Conservation (phyloP, 176 grass and related monocot species). For the Cymbopogon citratus region DNA sequence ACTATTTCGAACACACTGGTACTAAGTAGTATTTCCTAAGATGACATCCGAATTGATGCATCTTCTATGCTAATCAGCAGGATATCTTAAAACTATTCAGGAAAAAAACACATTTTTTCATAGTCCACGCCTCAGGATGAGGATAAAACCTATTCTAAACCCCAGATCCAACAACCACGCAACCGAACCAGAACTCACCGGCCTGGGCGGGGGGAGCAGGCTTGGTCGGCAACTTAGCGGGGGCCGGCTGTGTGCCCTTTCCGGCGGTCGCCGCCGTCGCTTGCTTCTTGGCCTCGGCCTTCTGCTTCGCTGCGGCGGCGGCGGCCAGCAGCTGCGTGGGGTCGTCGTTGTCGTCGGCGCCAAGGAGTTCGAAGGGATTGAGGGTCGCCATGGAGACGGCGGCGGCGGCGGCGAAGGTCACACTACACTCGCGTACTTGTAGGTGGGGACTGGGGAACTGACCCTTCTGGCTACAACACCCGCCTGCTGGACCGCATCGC, state of each 20-base stretch:
- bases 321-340: conserved; percentile 60
- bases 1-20: not conserved
- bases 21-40: not conserved
- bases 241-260: conserved; percentile 34
- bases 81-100: not conserved
- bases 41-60: not conserved
- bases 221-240: conserved; percentile 63
- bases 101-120: not conserved
- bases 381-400: conserved; percentile 52
- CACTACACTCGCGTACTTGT: conserved; percentile 8
- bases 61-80: not conserved
- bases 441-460: conserved; percentile 31
- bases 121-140: not conserved
- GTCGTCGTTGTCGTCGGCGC: conserved; percentile 73
- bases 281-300: conserved; percentile 48
- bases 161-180: conserved; percentile 31
- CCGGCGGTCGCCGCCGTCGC: conserved; percentile 24
- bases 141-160: not conserved
- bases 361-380: conserved; percentile 80
- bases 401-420: not conserved
- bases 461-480: conserved; percentile 32
- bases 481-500: conserved; percentile 28
- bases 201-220: conserved; percentile 59
- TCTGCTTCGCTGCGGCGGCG: conserved; percentile 41
- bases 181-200: conserved; percentile 39